phyloP scores from a whole-genome alignment of 768 basidiomycete species.

The Suillus lakei region DNA sequence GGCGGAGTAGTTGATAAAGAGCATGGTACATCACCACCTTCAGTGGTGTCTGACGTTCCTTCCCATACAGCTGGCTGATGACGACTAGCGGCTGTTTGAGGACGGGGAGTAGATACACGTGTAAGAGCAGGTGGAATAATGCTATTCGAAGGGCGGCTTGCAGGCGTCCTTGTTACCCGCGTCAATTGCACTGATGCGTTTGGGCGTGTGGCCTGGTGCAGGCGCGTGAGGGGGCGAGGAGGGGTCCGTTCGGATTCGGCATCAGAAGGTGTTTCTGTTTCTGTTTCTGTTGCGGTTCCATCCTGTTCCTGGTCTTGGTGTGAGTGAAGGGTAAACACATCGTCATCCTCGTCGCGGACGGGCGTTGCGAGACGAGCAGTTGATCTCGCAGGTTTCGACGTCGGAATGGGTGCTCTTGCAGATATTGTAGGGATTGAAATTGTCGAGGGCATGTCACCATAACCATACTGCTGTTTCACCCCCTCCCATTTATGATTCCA shows the following conservation, averaged over 20 bases:
- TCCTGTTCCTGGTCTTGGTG: slow-evolving; percentile 39
- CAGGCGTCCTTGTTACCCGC: slow-evolving; percentile 13
- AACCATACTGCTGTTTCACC: slow-evolving; percentile 62
- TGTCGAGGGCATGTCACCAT: slow-evolving; percentile 30
- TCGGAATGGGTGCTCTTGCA: slow-evolving; percentile 20
- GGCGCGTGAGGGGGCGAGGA: slow-evolving; percentile 10
- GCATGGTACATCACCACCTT: slow-evolving; percentile 26
- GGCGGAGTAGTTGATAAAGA: slow-evolving; percentile 50
- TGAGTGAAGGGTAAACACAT: slow-evolving; percentile 49
- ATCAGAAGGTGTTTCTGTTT: slow-evolving; percentile 19
- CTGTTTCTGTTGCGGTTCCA: slow-evolving; percentile 21
- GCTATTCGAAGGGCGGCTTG: slow-evolving; percentile 23
- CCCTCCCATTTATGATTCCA: slow-evolving; percentile 85
- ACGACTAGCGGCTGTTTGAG: slow-evolving; percentile 20
- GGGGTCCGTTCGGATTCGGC: slow-evolving; percentile 16
- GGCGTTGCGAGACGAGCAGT: slow-evolving; percentile 28
- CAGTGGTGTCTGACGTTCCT: slow-evolving; percentile 42
- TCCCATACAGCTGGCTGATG: slow-evolving; percentile 37
- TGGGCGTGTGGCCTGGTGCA: slow-evolving; percentile 12
- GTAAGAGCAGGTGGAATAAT: slow-evolving; percentile 34
- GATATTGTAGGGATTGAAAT: slow-evolving; percentile 19
- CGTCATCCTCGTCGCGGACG: slow-evolving; percentile 42
- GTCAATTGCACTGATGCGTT: slow-evolving; percentile 14
- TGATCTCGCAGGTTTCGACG: slow-evolving; percentile 26
- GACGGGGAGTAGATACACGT: slow-evolving; percentile 35